Evolutionary conservation across 192 early-diverging fungal genomes (phyloP).

Genomic region (Spizellomyces sp.): DNA sequence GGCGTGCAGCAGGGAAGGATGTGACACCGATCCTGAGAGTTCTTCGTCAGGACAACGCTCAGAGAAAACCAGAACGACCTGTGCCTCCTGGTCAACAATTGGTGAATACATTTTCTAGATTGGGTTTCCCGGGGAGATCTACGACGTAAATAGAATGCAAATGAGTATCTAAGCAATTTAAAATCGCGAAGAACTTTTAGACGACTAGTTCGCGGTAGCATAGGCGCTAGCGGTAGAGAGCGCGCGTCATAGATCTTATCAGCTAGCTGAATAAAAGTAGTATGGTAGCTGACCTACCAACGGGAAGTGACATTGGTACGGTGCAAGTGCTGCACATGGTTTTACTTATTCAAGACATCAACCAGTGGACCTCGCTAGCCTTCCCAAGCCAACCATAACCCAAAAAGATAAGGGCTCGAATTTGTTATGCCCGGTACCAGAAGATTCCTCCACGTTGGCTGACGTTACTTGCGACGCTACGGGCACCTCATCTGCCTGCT

Average conservation of each 20-base stretch:
- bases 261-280: no score
- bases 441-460: not conserved
- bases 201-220: no score
- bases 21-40: slow-evolving; percentile 37
- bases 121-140: slow-evolving; percentile 3
- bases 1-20: slow-evolving; percentile 38
- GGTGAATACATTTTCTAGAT: slow-evolving; percentile 7
- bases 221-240: no score
- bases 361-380: no score
- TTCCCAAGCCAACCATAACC: not conserved
- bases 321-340: no score
- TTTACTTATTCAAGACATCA: no score
- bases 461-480: no score
- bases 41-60: slow-evolving; percentile 16
- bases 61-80: not conserved
- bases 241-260: no score
- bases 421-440: not conserved
- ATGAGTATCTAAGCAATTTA: no score
- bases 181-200: not conserved
- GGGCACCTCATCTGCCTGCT: not conserved
- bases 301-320: no score
- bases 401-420: not conserved
- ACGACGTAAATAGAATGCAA: not conserved
- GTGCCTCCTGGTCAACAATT: slow-evolving; percentile 1
- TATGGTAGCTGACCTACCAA: no score